Evolutionary conservation across 257 asterid genomes (phyloP), one percentile per base, ranked within the genome.

Genomic region (Catharanthus roseus): DNA sequence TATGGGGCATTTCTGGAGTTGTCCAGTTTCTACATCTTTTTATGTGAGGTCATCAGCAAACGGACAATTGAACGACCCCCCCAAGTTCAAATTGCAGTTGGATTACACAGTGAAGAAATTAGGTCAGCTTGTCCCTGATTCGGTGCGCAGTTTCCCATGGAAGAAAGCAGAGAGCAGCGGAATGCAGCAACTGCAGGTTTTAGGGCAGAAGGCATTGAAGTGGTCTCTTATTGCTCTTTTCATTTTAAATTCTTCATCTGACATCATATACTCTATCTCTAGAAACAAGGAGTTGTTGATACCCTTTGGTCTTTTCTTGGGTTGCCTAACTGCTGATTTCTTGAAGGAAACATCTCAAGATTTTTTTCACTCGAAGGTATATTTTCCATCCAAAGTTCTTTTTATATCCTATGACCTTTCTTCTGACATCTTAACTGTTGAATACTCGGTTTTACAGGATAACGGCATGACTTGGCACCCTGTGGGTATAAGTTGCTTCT

Each of bases 251-350:
- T 85, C 71, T 62, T 34, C 81, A 10, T 82, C 85, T 39, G 91
- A 90, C 71, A 39, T 82, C 68, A 21, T 84, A 4, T 76, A 72
- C 78, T 74, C 90, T 21, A 70, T 90, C 68, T 75, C 87, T 45
- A 82, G 77, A 74, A 85, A 86, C 85, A 88, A 78, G 78, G 95
- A 87, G 77, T 71, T 90, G 73, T 51, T 83, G 58, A 80, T 90
- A 54, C 89, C 95, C 10, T 70, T 85, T 9, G 90, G 95, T 57
- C 89, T 90, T 63, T 81, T 82, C 70, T 62, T 65, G 69, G 95
- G 96, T 44, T 74, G 84, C 56, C 6, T 77, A 64, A 50, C 81
- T 53, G 62, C 86, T 50, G 85, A 82, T 49, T 88, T 79, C 70
- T 33, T 90, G 2, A 79, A 79, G 18, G 87, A 86, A 83, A 72